Conservation (phyloP, 768 basidiomycete species). For the Leucogyrophana mollusca region DNA sequence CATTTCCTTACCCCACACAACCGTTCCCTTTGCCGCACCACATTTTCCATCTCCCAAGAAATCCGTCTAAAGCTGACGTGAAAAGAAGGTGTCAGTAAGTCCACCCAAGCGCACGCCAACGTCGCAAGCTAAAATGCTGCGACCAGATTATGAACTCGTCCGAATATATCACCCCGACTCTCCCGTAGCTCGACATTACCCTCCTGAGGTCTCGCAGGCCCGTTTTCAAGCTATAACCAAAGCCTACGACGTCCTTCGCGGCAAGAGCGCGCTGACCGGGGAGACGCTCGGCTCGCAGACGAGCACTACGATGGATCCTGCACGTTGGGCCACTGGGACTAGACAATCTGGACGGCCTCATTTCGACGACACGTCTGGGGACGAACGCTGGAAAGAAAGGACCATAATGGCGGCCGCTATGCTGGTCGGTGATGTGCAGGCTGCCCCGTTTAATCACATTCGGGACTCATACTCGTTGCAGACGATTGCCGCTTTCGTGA, state of each 20-base stretch:
- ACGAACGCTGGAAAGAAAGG: constrained; percentile 70
- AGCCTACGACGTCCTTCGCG: constrained; percentile 66
- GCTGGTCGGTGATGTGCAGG: constrained; percentile 36
- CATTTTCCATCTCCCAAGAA: constrained; percentile 58
- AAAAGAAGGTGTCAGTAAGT: constrained; percentile 55
- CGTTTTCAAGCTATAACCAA: constrained; percentile 68
- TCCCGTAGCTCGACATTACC: constrained; percentile 35
- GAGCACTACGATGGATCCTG: constrained; percentile 30
- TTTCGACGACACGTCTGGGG: constrained; percentile 40
- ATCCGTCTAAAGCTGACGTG: constrained; percentile 51
- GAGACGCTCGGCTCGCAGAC: constrained; percentile 13
- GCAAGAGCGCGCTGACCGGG: constrained; percentile 33
- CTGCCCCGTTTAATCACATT: not conserved
- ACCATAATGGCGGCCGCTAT: constrained; percentile 55
- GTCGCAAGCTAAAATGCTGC: not conserved
- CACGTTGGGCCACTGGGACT: constrained; percentile 40
- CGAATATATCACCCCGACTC: constrained; percentile 80
- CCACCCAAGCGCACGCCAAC: not conserved
- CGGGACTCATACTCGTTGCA: constrained; percentile 7
- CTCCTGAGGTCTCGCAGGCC: constrained; percentile 53
- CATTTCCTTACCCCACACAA: constrained; percentile 51
- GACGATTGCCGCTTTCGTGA: constrained; percentile 33
- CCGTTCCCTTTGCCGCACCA: constrained; percentile 58
- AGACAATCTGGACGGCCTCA: constrained; percentile 39
- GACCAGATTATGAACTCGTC: constrained; percentile 74